Conservation (phyloP, 257 asterid genomes). For the Perilla frutescens region DNA sequence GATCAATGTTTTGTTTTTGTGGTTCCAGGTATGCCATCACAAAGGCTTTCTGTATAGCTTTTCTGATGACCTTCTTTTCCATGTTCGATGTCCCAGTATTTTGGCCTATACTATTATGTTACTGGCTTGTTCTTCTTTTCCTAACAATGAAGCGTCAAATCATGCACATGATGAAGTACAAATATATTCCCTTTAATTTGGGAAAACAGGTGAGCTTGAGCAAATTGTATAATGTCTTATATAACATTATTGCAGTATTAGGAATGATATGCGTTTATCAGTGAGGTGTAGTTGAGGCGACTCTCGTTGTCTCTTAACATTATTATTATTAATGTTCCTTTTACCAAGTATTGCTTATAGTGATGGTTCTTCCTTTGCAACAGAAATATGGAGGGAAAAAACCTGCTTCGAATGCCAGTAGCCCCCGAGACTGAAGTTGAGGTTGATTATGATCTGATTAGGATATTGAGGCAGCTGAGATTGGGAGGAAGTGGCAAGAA, state of each 20-base stretch:
- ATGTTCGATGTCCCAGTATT: conserved; percentile 91
- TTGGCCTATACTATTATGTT: conserved; percentile 88
- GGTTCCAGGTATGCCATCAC: conserved; percentile 87
- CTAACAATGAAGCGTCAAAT: conserved; percentile 95
- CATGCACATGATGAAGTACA: conserved; percentile 92
- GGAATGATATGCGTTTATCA: neutral
- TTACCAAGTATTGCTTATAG: neutral
- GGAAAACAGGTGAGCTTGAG: conserved; percentile 78
- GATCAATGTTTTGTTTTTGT: conserved; percentile 23
- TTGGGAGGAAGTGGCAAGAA: conserved; percentile 30
- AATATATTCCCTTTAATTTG: conserved; percentile 73
- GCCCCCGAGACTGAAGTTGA: conserved; percentile 67
- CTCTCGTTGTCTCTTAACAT: neutral
- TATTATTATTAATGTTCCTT: neutral
- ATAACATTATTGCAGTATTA: neutral
- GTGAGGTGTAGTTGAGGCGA: neutral
- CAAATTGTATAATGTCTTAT: neutral
- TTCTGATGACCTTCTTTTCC: conserved; percentile 85
- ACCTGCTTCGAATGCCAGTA: conserved; percentile 60
- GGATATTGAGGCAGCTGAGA: conserved; percentile 22
- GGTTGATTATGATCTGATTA: conserved; percentile 15
- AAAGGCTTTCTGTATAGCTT: conserved; percentile 82
- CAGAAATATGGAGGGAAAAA: conserved; percentile 80
- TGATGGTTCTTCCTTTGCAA: conserved; percentile 29
- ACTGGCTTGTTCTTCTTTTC: conserved; percentile 85